These are phyloP conservation scores for Microbotryum lychnidis-dioicae DNA, from an alignment of 1,284 basidiomycete species.

Conservation along the genomic window DNA sequence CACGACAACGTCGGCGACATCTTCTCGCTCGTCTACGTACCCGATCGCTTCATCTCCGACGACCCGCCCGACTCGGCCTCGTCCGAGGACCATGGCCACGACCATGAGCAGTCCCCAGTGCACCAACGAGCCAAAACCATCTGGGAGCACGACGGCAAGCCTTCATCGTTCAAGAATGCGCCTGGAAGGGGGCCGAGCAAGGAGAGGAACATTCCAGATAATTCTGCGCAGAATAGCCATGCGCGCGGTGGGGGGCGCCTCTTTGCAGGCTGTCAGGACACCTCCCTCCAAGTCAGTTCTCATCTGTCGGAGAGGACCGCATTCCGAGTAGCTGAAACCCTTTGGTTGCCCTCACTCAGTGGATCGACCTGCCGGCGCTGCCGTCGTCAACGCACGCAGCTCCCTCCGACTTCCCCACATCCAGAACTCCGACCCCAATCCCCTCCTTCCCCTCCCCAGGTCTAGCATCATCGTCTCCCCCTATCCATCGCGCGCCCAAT, in stretches of 20 bases:
- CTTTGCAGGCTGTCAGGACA: constrained; percentile 33
- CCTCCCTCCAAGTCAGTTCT: constrained; percentile 16
- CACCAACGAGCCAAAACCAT: constrained; percentile 50
- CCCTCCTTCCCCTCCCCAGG: constrained; percentile 3
- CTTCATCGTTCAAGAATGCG: constrained; percentile 46
- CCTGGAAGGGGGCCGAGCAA: background rate
- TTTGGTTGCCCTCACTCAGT: constrained; percentile 5
- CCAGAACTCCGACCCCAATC: constrained; percentile 6
- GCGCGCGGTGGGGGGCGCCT: constrained; percentile 20
- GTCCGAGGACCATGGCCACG: constrained; percentile 7
- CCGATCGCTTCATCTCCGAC: constrained; percentile 34
- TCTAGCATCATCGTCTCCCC: constrained; percentile 16
- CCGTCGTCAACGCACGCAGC: constrained; percentile 13
- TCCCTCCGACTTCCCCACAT: background rate
- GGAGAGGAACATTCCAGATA: background rate
- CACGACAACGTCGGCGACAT: constrained; percentile 83
- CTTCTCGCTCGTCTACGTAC: constrained; percentile 76
- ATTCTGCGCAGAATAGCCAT: too few species aligned
- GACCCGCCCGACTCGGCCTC: constrained; percentile 45
- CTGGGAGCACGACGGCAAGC: constrained; percentile 55
- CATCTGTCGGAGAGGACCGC: background rate
- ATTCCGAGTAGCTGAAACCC: background rate
- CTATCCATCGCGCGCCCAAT: constrained; percentile 25
- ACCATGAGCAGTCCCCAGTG: background rate
- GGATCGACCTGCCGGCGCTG: constrained; percentile 27